Conservation (phyloP, 2,329 filamentous ascomycete species). For the Calonectria hongkongensis region DNA sequence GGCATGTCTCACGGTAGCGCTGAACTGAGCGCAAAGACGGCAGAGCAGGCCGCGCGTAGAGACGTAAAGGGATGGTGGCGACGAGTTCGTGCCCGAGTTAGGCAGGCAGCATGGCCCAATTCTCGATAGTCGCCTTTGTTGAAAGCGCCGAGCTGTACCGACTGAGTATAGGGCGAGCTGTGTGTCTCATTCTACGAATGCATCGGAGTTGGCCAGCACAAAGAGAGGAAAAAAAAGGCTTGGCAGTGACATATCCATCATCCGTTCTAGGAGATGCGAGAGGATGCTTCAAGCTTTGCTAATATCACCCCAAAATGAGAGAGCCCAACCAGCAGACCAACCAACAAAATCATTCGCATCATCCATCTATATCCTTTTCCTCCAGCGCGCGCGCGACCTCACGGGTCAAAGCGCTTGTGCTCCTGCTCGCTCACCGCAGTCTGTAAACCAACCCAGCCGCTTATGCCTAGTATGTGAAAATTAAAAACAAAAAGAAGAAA, state of each 20-base stretch:
- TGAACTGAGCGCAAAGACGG: conserved; percentile 12
- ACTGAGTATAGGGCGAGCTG: conserved; percentile 16
- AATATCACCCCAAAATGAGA: conserved; percentile 7
- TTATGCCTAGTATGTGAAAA: conserved; percentile 2
- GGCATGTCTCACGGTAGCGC: conserved; percentile 19
- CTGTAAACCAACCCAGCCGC: conserved; percentile 1
- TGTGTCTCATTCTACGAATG: conserved; percentile 37
- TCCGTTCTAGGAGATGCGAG: conserved; percentile 19
- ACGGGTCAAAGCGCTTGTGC: conserved; percentile 31
- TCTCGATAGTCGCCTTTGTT: conserved; percentile 7
- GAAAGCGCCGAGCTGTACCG: not conserved
- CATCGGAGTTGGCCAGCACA: conserved; percentile 9
- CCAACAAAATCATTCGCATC: not conserved
- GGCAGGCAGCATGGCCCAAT: not conserved
- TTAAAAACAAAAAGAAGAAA: conserved; percentile 8
- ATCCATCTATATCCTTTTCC: not conserved
- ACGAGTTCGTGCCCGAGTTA: not conserved
- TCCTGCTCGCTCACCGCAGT: conserved; percentile 14
- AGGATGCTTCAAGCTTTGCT: conserved; percentile 10
- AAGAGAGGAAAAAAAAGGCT: not conserved
- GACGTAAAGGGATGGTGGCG: conserved; percentile 14
- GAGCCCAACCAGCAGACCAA: not conserved
- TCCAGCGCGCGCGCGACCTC: not conserved
- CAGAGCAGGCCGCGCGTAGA: conserved; percentile 6
- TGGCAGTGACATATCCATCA: conserved; percentile 28